Percentiles rank a stretch among this genome's conserved stretches.
These are phyloP conservation scores for Wallemia ichthyophaga DNA, from an alignment of 1,284 basidiomycete species.

Conservation along the genomic window DNA sequence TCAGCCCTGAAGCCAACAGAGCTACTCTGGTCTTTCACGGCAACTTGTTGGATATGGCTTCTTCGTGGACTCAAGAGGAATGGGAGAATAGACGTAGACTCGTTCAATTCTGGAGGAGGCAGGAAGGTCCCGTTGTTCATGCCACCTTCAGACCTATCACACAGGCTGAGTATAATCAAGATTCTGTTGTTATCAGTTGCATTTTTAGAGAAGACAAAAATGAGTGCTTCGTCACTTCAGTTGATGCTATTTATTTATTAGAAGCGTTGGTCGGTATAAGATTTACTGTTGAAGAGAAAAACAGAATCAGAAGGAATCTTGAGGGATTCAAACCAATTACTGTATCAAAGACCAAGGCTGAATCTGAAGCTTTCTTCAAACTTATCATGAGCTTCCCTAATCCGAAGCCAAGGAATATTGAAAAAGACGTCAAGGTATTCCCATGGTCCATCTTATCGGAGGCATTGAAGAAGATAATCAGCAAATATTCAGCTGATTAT, in stretches of 20 bases:
- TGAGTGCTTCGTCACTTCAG: slow-evolving; percentile 64
- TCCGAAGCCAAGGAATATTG: slow-evolving; percentile 81
- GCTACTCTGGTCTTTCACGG: slow-evolving; percentile 16
- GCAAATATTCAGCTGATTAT: slow-evolving; percentile 32
- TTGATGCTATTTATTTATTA: slow-evolving; percentile 75
- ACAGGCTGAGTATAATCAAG: slow-evolving; percentile 18
- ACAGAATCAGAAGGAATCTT: slow-evolving; percentile 70
- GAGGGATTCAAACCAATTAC: slow-evolving; percentile 75
- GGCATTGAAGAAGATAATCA: slow-evolving; percentile 68
- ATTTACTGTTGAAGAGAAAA: slow-evolving; percentile 86
- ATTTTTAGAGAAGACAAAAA: slow-evolving; percentile 55
- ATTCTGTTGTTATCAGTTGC: slow-evolving; percentile 35
- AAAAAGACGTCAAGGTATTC: slow-evolving; percentile 93
- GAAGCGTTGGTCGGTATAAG: slow-evolving; percentile 54
- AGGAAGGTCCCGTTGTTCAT: slow-evolving; percentile 21
- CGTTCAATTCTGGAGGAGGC: slow-evolving; percentile 23
- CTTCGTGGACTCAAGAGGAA: slow-evolving; percentile 18
- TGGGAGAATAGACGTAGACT: slow-evolving; percentile 20
- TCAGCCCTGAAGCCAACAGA: slow-evolving; percentile 5
- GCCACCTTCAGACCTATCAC: slow-evolving; percentile 20
- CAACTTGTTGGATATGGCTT: slow-evolving; percentile 21
- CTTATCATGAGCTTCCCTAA: slow-evolving; percentile 82
- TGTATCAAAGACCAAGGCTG: slow-evolving; percentile 53
- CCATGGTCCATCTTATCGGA: slow-evolving; percentile 54
- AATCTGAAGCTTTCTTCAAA: slow-evolving; percentile 61